These are phyloP conservation scores for Gigaspora rosea DNA, from an alignment of 192 early-diverging fungal genomes.

Conservation along the genomic window DNA sequence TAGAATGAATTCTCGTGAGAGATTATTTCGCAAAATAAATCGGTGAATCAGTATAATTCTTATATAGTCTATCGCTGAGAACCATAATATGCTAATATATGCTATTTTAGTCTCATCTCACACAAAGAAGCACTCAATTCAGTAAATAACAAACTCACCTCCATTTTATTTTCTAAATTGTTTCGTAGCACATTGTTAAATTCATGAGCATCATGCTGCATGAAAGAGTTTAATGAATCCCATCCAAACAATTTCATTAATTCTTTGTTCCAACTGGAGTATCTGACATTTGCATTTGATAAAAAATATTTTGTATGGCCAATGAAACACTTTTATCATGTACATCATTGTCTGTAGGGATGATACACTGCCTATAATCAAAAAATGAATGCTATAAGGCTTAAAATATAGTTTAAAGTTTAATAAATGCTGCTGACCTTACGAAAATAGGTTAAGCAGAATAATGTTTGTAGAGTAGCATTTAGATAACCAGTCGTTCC, in stretches of 20 bases:
- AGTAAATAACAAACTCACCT: conserved; percentile 48
- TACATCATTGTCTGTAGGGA: conserved; percentile 87
- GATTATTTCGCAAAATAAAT: too few species aligned
- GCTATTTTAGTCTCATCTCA: too few species aligned
- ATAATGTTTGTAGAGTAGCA: conserved; percentile 92
- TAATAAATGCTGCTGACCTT: conserved; percentile 40
- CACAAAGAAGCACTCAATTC: too few species aligned
- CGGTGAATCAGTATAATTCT: too few species aligned
- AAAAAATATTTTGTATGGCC: conserved; percentile 94
- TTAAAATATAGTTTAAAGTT: too few species aligned
- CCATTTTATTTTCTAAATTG: conserved; percentile 96
- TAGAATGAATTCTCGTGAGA: too few species aligned
- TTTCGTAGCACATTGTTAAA: conserved; percentile 97
- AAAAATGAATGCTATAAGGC: too few species aligned
- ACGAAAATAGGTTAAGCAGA: conserved; percentile 91
- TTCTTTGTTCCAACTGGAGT: conserved; percentile 87
- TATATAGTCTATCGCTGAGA: too few species aligned
- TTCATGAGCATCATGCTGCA: conserved; percentile 98
- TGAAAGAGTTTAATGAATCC: conserved; percentile 92
- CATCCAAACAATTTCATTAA: conserved; percentile 98
- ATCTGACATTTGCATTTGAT: conserved; percentile 75
- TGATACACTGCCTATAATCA: conserved; percentile 71
- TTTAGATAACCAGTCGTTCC: conserved; percentile 99
- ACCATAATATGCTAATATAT: too few species aligned
- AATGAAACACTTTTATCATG: conserved; percentile 84